Conservation (phyloP, 805 yeast species). For the Candida verbasci region DNA sequence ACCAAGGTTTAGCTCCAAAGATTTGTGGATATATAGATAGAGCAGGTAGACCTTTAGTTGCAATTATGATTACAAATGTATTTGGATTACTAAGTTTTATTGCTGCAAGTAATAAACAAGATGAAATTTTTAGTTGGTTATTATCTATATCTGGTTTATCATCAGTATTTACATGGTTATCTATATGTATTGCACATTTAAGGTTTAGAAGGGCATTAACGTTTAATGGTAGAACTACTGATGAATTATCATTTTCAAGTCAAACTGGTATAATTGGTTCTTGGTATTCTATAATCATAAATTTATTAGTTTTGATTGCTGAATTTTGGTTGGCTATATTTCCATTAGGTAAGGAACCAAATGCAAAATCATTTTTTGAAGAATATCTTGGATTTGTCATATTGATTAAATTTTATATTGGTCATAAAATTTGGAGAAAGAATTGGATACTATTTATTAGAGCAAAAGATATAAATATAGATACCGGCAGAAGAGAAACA, state of each 20-base stretch:
- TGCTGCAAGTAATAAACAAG: slow-evolving; percentile 40
- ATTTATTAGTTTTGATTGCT: slow-evolving; percentile 35
- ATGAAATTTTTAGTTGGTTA: slow-evolving; percentile 35
- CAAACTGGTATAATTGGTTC: slow-evolving; percentile 38
- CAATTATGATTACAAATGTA: slow-evolving; percentile 49
- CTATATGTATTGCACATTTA: slow-evolving; percentile 36
- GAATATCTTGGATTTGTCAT: slow-evolving; percentile 36
- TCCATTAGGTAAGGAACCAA: slow-evolving; percentile 34
- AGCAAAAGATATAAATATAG: slow-evolving; percentile 35
- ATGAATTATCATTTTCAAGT: slow-evolving; percentile 32
- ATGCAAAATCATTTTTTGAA: slow-evolving; percentile 31
- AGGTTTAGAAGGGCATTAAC: slow-evolving; percentile 36
- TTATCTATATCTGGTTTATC: slow-evolving; percentile 39
- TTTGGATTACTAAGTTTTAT: slow-evolving; percentile 58
- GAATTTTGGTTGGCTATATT: slow-evolving; percentile 41
- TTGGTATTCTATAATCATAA: slow-evolving; percentile 25
- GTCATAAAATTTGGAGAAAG: slow-evolving; percentile 35
- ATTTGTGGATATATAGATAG: slow-evolving; percentile 67
- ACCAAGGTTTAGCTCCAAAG: slow-evolving; percentile 60
- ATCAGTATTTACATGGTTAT: slow-evolving; percentile 38
- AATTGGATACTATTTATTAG: slow-evolving; percentile 35
- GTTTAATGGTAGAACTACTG: slow-evolving; percentile 30
- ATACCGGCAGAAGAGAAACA: slow-evolving; percentile 40
- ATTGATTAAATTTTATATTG: slow-evolving; percentile 32
- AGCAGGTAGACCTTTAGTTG: slow-evolving; percentile 73